Percentiles rank a stretch among this genome's conserved stretches.
phyloP scores from a whole-genome alignment of 306 rosid species.

The Gastrolobium bilobum region DNA sequence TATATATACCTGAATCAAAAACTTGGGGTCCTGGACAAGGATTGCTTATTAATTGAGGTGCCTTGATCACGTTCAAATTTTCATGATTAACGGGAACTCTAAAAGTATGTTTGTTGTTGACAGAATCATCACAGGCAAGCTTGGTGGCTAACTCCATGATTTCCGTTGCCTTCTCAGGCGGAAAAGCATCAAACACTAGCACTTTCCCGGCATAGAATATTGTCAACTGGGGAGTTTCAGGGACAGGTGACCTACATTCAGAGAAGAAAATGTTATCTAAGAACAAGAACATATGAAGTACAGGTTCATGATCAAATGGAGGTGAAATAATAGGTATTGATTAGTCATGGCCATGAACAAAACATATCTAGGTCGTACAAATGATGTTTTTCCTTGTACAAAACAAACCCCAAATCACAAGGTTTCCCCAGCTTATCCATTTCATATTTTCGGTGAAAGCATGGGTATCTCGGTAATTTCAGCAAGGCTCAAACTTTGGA shows the following conservation, averaged over 20 bases:
- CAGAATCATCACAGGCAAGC: slow-evolving; percentile 50
- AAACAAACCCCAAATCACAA: neutral
- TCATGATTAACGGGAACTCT: slow-evolving; percentile 13
- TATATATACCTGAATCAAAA: slow-evolving; percentile 54
- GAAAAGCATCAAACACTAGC: slow-evolving; percentile 69
- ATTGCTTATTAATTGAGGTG: slow-evolving; percentile 30
- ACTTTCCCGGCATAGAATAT: slow-evolving; percentile 78
- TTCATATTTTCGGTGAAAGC: neutral
- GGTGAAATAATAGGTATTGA: neutral
- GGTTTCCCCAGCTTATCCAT: neutral
- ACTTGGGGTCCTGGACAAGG: slow-evolving; percentile 43
- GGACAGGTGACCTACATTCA: slow-evolving; percentile 47
- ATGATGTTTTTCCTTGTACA: neutral
- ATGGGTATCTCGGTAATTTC: slow-evolving; percentile 48
- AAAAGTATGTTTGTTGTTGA: neutral
- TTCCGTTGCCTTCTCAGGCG: slow-evolving; percentile 70
- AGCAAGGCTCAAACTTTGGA: neutral
- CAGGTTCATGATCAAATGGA: neutral
- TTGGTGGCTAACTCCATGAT: slow-evolving; percentile 76
- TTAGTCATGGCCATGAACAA: neutral
- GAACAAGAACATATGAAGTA: neutral
- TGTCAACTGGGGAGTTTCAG: slow-evolving; percentile 71
- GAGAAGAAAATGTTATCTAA: neutral
- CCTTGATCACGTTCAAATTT: slow-evolving; percentile 23
- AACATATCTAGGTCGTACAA: slow-evolving; percentile 18